Percentiles rank a stretch among this genome's conserved stretches.
phyloP scores from a whole-genome alignment of 192 early-diverging fungal species.

The Piromyces finnis region DNA sequence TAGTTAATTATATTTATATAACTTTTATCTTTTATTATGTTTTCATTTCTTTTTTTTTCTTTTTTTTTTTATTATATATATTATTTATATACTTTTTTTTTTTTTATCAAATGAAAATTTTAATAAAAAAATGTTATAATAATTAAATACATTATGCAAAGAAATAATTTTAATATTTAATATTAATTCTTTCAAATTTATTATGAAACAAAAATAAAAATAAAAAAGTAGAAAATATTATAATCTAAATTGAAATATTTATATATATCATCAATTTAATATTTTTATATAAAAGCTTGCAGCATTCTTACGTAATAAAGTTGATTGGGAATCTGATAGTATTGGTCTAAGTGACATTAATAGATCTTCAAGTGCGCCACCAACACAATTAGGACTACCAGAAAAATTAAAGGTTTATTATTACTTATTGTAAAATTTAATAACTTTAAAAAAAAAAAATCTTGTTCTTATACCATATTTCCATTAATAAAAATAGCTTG shows the following conservation, averaged over 20 bases:
- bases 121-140: too few relatives aligned
- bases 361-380: constrained; percentile 58
- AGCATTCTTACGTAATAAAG: not conserved
- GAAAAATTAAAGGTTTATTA: constrained; percentile 10
- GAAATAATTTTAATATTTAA: too few relatives aligned
- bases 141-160: too few relatives aligned
- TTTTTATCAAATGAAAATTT: too few relatives aligned
- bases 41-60: not conserved
- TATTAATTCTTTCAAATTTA: too few relatives aligned
- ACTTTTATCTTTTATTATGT: not conserved
- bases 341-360: constrained; percentile 12
- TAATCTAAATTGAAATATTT: too few relatives aligned
- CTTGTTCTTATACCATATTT: too few relatives aligned
- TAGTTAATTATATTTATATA: not conserved
- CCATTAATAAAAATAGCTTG: constrained; percentile 2
- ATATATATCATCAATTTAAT: too few relatives aligned
- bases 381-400: constrained; percentile 37
- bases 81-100: too few relatives aligned
- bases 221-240: too few relatives aligned
- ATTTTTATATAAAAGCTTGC: not conserved
- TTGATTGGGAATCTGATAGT: not conserved
- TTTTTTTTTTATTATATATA: not conserved
- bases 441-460: too few relatives aligned
- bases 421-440: not conserved
- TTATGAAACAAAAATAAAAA: too few relatives aligned